Evolutionary conservation across 768 basidiomycete genomes (phyloP).

Genomic region (Leccinum fibrillosum): DNA sequence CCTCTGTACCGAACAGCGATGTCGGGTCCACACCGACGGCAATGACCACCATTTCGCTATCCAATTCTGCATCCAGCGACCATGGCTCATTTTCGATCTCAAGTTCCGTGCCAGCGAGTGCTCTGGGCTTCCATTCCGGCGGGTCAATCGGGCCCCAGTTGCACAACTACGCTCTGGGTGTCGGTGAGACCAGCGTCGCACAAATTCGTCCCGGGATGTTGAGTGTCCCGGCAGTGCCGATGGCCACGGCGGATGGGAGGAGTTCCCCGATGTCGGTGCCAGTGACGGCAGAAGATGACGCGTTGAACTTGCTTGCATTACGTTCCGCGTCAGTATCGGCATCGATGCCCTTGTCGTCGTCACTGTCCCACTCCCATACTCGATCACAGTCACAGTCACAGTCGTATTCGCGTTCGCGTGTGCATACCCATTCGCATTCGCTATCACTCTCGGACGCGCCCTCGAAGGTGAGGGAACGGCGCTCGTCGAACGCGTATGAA

Average conservation of each 20-base stretch:
- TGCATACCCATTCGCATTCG: conserved; percentile 4
- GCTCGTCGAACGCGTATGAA: conserved; percentile 16
- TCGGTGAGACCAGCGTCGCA: conserved; percentile 40
- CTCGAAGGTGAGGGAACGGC: conserved; percentile 5
- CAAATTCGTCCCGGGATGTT: conserved; percentile 60
- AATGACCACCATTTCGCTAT: conserved; percentile 2
- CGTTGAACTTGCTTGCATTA: conserved; percentile 25
- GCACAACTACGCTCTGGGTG: conserved; percentile 57
- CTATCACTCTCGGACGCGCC: not conserved
- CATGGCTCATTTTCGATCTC: conserved; percentile 34
- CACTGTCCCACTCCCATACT: not conserved
- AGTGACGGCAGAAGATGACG: conserved; percentile 23
- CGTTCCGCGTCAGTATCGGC: conserved; percentile 18
- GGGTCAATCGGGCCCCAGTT: conserved; percentile 51
- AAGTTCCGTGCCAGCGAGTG: conserved; percentile 49
- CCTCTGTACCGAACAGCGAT: conserved; percentile 12
- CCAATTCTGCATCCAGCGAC: conserved; percentile 3
- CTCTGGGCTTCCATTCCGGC: not conserved
- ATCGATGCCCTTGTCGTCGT: conserved; percentile 5
- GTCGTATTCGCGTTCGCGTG: conserved; percentile 9
- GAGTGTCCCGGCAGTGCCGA: conserved; percentile 26
- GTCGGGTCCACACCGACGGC: conserved; percentile 14
- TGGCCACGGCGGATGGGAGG: not conserved
- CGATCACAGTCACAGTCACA: not conserved
- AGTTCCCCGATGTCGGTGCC: conserved; percentile 6